These are phyloP conservation scores for Fusarium mexicanum DNA, from an alignment of 2,329 filamentous ascomycete genomes.

Conservation along the genomic window DNA sequence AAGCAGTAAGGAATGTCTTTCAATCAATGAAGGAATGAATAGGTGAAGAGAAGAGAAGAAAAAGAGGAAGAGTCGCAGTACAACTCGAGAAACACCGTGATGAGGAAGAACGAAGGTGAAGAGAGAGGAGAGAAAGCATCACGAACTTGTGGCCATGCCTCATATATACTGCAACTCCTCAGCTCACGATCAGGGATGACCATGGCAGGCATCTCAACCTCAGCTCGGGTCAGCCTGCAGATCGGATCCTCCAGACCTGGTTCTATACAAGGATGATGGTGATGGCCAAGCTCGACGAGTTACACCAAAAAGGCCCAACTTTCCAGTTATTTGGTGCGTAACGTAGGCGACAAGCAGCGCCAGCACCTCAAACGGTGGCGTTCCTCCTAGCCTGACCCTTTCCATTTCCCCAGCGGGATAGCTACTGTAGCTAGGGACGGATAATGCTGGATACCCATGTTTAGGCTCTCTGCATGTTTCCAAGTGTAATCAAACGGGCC, in stretches of 20 bases:
- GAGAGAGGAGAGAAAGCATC: background rate
- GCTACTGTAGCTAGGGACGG: background rate
- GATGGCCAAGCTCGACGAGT: slow-evolving; percentile 11
- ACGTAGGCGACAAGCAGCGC: slow-evolving; percentile 19
- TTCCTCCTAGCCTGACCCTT: slow-evolving; percentile 25
- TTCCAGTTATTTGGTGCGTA: slow-evolving; percentile 4
- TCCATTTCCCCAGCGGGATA: slow-evolving; percentile 4
- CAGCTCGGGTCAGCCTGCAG: slow-evolving; percentile 19
- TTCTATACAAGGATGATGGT: background rate
- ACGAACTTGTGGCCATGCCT: slow-evolving; percentile 5
- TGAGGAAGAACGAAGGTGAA: slow-evolving; percentile 29
- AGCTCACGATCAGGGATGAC: background rate
- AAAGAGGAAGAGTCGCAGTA: slow-evolving; percentile 2
- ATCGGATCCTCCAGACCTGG: slow-evolving; percentile 11
- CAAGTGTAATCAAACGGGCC: slow-evolving; percentile 24
- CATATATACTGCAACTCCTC: slow-evolving; percentile 37
- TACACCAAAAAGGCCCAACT: slow-evolving; percentile 19
- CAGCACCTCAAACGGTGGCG: slow-evolving; percentile 38
- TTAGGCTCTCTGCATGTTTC: background rate
- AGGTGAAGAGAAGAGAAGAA: slow-evolving; percentile 17
- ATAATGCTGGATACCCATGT: slow-evolving; percentile 1
- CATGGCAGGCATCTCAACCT: background rate
- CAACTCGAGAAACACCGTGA: slow-evolving; percentile 32
- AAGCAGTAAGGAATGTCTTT: slow-evolving; percentile 33
- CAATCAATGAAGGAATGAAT: slow-evolving; percentile 31